These are phyloP conservation scores for Vanderwaltozyma polyspora DNA, from an alignment of 805 yeast species.

Conservation along the genomic window DNA sequence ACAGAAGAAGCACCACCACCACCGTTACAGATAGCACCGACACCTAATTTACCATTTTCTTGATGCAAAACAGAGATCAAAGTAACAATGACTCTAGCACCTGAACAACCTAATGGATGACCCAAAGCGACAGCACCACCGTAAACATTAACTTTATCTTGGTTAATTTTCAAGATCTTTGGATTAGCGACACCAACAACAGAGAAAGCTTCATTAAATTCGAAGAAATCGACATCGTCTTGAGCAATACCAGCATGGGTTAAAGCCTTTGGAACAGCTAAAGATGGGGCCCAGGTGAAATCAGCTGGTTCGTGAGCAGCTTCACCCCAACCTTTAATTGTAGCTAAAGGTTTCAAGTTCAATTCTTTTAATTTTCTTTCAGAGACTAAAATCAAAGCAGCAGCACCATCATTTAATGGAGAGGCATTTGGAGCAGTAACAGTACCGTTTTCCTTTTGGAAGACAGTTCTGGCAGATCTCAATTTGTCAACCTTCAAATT, in stretches of 20 bases:
- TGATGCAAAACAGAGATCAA: conserved; percentile 68
- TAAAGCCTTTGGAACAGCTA: conserved; percentile 93
- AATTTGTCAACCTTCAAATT: conserved; percentile 72
- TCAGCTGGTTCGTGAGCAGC: conserved; percentile 93
- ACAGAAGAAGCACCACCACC: conserved; percentile 98
- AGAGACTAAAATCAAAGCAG: conserved; percentile 82
- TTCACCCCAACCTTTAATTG: conserved; percentile 92
- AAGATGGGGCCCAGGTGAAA: conserved; percentile 91
- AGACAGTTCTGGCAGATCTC: conserved; percentile 81
- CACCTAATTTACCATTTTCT: conserved; percentile 82
- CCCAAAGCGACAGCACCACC: conserved; percentile 97
- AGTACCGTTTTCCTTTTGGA: conserved; percentile 88
- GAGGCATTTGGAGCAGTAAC: conserved; percentile 97
- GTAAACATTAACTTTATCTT: conserved; percentile 66
- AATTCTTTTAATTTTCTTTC: conserved; percentile 77
- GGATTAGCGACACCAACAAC: conserved; percentile 91
- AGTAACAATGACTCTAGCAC: conserved; percentile 87
- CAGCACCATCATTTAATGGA: conserved; percentile 95
- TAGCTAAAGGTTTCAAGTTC: conserved; percentile 79
- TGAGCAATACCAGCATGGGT: conserved; percentile 61
- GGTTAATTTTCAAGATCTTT: conserved; percentile 52
- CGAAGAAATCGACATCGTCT: conserved; percentile 72
- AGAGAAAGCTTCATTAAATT: conserved; percentile 95
- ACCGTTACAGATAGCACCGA: conserved; percentile 96
- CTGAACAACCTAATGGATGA: conserved; percentile 93